Evolutionary conservation across 768 basidiomycete species (phyloP), one percentile per base, ranked within the genome.

Genomic region (Paxillus ammoniavirescens): DNA sequence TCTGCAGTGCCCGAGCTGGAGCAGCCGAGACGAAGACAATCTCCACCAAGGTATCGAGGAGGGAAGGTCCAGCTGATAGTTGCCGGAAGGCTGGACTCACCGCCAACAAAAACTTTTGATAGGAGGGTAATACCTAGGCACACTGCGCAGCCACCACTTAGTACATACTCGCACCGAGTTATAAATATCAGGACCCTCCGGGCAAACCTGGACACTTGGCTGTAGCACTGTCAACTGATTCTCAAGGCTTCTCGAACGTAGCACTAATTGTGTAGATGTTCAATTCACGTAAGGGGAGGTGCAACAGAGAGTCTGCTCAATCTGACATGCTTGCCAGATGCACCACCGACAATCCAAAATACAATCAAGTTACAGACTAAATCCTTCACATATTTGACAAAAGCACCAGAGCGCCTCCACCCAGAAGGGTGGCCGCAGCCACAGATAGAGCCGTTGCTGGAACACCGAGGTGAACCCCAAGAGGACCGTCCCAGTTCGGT

Each of bases 401-500:
- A 38, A 89, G 65, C 21, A 74, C 59, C 15, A 89, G 56, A 4
- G 74, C 71, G 47, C 77, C 76, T 14, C 72, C 49, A 4, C 82
- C 82, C 12, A 89, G 66, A n/a, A 83, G 6, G 2, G 64, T 70
- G 6, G 75, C 80, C 7, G 73, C 58, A 17, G 63, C 63, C 15
- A 84, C 77, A 7, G 71, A 68, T 28, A 86, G 53, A n/a, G 72
- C 75, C 0, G 77, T 77, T 26, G 67, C 77, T 3, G 65, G 72
- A 0, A 68, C 54, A 47, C 75, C 74, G 55, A 90, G 72, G n/a
- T 71, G 65, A 9, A 73, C 69, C 13, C 73, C 78, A 51, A 74
- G 72, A 4, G 82, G 82, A 0, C 88, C 87, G 58, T 87, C 77
- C 88, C 86, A 89, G 56, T 58, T 67, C 0, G 69, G 42, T 2